phyloP scores from a whole-genome alignment of 2,329 filamentous ascomycete species.

The Alternaria viburni region DNA sequence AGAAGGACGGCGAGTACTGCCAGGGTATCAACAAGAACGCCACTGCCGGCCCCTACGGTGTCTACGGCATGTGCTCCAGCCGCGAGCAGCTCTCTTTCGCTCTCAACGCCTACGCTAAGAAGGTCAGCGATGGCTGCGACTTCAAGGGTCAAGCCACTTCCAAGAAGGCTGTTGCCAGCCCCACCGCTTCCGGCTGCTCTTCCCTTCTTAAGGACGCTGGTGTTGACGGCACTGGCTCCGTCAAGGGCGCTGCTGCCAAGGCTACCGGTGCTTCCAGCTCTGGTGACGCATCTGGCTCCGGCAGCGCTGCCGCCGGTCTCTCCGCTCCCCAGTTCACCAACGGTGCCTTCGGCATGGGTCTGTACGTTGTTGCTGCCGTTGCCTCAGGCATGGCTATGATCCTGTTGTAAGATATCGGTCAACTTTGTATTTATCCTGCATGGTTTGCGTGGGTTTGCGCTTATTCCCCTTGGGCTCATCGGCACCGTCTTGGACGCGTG shows the following conservation, averaged over 20 bases:
- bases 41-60: constrained; percentile 72
- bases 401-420: constrained; percentile 53
- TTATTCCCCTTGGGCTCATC: constrained; percentile 10
- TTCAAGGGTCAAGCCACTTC: constrained; percentile 71
- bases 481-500: background rate
- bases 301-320: constrained; percentile 50
- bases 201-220: constrained; percentile 68
- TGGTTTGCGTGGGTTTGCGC: constrained; percentile 16
- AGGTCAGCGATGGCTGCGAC: constrained; percentile 66
- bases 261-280: constrained; percentile 10
- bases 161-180: constrained; percentile 56
- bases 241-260: constrained; percentile 49
- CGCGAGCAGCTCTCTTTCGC: constrained; percentile 75
- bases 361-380: constrained; percentile 58
- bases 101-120: constrained; percentile 69
- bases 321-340: constrained; percentile 55
- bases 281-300: constrained; percentile 22
- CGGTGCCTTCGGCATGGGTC: constrained; percentile 56
- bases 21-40: constrained; percentile 72
- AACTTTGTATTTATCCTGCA: constrained; percentile 9
- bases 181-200: constrained; percentile 61
- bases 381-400: constrained; percentile 62
- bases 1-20: constrained; percentile 62
- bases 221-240: constrained; percentile 63
- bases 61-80: constrained; percentile 77